phyloP scores from a whole-genome alignment of 305 asterid species.

The Fraxinus greggii region DNA sequence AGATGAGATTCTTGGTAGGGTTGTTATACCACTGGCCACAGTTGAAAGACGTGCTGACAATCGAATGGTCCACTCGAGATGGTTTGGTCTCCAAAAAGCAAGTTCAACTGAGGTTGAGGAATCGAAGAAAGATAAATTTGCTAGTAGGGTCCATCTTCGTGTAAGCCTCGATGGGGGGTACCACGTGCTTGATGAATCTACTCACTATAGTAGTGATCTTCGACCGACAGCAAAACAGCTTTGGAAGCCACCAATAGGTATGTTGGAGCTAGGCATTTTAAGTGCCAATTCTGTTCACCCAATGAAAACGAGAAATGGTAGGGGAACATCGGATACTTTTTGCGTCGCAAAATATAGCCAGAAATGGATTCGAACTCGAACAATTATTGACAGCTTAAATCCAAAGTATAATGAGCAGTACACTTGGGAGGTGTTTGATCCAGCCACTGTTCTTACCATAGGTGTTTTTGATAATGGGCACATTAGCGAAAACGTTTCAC shows the following conservation, averaged over 20 bases:
- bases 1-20: constrained; percentile 64
- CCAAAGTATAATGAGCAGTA: constrained; percentile 91
- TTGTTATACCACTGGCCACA: constrained; percentile 52
- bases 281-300: constrained; percentile 65
- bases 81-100: constrained; percentile 60
- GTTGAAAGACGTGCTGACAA: constrained; percentile 73
- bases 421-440: constrained; percentile 92
- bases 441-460: constrained; percentile 83
- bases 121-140: constrained; percentile 56
- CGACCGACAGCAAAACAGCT: constrained; percentile 85
- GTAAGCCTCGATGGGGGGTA: constrained; percentile 88
- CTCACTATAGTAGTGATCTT: constrained; percentile 85
- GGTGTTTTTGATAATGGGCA: constrained; percentile 78
- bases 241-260: constrained; percentile 81
- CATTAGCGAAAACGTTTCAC: constrained; percentile 38
- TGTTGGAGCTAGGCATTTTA: constrained; percentile 69
- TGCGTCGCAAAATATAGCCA: constrained; percentile 91
- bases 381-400: constrained; percentile 67
- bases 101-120: constrained; percentile 49
- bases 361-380: constrained; percentile 86
- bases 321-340: constrained; percentile 72
- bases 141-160: constrained; percentile 75
- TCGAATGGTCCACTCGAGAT: constrained; percentile 61
- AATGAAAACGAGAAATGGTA: constrained; percentile 64
- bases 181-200: constrained; percentile 89